Base-by-base conservation (phyloP, 1,284 basidiomycete genomes). In the Gymnopus androsaceus region DNA sequence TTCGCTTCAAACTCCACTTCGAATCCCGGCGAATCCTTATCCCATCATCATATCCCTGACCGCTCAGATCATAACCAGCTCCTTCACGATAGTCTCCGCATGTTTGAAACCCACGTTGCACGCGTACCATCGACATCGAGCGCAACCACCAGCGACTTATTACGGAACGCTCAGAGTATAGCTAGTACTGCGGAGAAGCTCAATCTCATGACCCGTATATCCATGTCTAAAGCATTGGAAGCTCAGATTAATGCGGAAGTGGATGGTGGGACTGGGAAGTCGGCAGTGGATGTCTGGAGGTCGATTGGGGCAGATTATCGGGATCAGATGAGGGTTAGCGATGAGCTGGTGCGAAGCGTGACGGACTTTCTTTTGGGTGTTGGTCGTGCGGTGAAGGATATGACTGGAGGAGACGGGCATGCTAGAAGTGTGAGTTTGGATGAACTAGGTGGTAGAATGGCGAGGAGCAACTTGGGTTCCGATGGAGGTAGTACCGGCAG, bases 221-320 rank as follows among this genome's bases (percentile, higher is more conserved):
- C 80, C 3, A 84, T 81, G 12, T 73, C 77, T 54, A 72, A 76
- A 38, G 84, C 88, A 1, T 67, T 90, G 45, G 85, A 89, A 59
- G 76, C 81, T 50, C 87, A 90, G 68, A 86, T 92, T 47, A 81
- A 87, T 41, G 81, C 85, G 0, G 88, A 91, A 65, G 81, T 92
- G 1, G 78, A 78, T 15, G 81, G 77, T 8, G 74, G 73, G 17
- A 68, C 66, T 38, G 69, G 61, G 9, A 58, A 46, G 14, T 64
- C 66, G 17, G 67, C 82, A 23, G 77, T 75, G 3, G 82, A 83
- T 54, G 69, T 90, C 21, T 92, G 88, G 88, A 74, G 79, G 52
- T 71, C 75, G 47, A 79, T 91, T 9, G 85, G 87, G 0, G 78
- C 76, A 3, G 88, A 92, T 56, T 87, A 84, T 64, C 71, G 88